Conservation (phyloP, 2,329 filamentous ascomycete genomes). For the Exophiala sp. region DNA sequence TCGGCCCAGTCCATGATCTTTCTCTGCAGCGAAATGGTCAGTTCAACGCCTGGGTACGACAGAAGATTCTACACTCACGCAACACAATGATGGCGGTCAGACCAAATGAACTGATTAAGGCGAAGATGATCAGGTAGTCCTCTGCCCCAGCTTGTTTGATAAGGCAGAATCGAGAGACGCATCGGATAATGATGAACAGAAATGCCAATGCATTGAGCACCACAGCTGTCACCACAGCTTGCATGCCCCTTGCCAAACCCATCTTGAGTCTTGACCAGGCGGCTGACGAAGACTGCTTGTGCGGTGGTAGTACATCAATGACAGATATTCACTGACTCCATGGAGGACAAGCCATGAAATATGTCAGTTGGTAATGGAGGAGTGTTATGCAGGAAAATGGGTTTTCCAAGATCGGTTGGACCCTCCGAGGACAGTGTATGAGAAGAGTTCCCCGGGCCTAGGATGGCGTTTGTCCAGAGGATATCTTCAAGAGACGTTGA, state of each 20-base stretch:
- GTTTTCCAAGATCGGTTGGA: no score
- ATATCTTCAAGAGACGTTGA: no score
- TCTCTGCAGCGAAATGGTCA: constrained; percentile 9
- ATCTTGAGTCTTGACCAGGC: constrained; percentile 2
- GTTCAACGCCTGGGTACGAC: neutral
- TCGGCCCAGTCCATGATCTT: constrained; percentile 16
- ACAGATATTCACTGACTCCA: no score
- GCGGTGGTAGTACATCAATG: no score
- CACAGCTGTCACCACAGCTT: constrained; percentile 18
- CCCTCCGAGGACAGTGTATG: no score
- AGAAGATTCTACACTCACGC: constrained; percentile 4
- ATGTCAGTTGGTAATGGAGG: no score
- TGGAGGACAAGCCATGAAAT: no score
- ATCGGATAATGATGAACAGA: constrained; percentile 16
- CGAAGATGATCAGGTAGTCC: constrained; percentile 19
- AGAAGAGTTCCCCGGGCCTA: no score
- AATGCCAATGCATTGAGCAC: constrained; percentile 16
- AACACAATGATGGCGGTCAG: constrained; percentile 15
- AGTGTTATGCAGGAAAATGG: no score
- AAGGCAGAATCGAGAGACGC: constrained; percentile 15
- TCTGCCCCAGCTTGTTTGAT: constrained; percentile 16
- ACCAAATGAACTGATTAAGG: constrained; percentile 13
- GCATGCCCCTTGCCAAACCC: constrained; percentile 18
- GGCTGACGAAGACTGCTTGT: neutral
- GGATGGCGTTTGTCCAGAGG: no score